Evolutionary conservation across 2,329 filamentous ascomycete genomes (phyloP), one percentile per base, ranked within the genome.

Genomic region (Alternaria sp.): DNA sequence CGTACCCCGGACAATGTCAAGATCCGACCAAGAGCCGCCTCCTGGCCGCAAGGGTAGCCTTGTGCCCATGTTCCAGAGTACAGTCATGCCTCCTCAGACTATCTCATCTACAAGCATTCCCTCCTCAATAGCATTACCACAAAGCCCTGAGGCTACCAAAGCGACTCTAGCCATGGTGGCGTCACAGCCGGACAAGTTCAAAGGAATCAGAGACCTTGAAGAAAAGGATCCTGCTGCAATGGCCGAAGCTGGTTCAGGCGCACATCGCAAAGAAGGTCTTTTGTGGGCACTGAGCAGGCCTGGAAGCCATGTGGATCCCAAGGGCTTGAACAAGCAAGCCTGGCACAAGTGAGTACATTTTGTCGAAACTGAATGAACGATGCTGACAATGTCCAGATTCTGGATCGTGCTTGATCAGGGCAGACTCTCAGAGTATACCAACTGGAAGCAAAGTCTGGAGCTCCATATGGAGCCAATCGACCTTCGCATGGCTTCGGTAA

Each of bases 321-420:
- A 95, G 69, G 94, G 93, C 18, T 84, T 99, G 69, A 98, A 97
- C 75, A 97, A 98, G 77, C 93, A 96, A 79, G 94, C 93, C 51
- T 99, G 95, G 95, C 95, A 99, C 79, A 99, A 99, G 92, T 96
- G 83, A 81, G 91, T 86, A 14, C 7, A 7, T 3, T 5, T 14
- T n/a, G 34, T 24, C 22, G 18, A 18, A 41, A 20, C 9, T 22
- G 44, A 30, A 30, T 11, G 32, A 32, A 22, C 5, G n/a, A 12
- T 48, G 54, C 69, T 82, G 68, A 82, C 57, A 16, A 39, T 44
- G 20, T 18, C 26, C 70, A 96, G 93, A 75, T 99, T 98, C 80
- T 99, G 95, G 95, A 96, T 99, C 65, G 95, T 99, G 2, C 85
- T 99, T 44, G 96, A 98, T 76, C 94, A 97, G 79, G 95, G 95